Evolutionary conservation across 352 stramenopile genomes (phyloP), one percentile per base, ranked within the genome.

Genomic region (Phytopythium montanum): DNA sequence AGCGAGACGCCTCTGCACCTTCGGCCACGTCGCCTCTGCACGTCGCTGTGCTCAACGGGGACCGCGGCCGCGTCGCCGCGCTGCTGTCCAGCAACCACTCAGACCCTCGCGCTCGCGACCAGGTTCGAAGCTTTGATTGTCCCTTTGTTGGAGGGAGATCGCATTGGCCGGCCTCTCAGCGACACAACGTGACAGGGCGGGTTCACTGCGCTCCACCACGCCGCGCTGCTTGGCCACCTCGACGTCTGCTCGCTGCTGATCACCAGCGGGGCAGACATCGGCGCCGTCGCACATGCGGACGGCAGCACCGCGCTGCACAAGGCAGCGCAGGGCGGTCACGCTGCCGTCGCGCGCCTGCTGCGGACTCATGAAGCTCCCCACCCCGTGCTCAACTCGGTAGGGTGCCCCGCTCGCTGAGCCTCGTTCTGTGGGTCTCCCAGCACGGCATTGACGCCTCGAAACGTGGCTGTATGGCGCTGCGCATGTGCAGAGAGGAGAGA

Each of bases 241-340:
- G 56, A 65, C 44, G 59, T 73, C 5, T 79, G 68, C 49, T 54
- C 65, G 2, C 21, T 81, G 19, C 57, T 79, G 1, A 57, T 79
- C 25, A 41, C 53, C 6, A 34, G 44, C 19, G 68, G 65, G 21
- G 65, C 62, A 21, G 57, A 69, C 25, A 46, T 61, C 12, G 70
- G 73, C 13, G 54, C 51, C 19, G 33, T 46, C 26, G 57, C 64
- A 33, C 13, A 0, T 5, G 25, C 38, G 7, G 60, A 68, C 16
- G 57, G 49, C 38, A 73, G 39, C 52, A 71, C 68, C 16, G 51
- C 73, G 25, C 60, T 81, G 9, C 70, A 81, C 33, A 81, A 81
- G 70, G 73, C 73, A 25, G 70, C 70, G 16, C 68, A 77, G 38
- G 63, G 70, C 21, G 70, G 68, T 9, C 48, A 60, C 31, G 16